Percentiles rank a stretch among this genome's conserved stretches.
These are phyloP conservation scores for Leishmania gerbilli DNA, from an alignment of 208 protist genomes.

Conservation along the genomic window DNA sequence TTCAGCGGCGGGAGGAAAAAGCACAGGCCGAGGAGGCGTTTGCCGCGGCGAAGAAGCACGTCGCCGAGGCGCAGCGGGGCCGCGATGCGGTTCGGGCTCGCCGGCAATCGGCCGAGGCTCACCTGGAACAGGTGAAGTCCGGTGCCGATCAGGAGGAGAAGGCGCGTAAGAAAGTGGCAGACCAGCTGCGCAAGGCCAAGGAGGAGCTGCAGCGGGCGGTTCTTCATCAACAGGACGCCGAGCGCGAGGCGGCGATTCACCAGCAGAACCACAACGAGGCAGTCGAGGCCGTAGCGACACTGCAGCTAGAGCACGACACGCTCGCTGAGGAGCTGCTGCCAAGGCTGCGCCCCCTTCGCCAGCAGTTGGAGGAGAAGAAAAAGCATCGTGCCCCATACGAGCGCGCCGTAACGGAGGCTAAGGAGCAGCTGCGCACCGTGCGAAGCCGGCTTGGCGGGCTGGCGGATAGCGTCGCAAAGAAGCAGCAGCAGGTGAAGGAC, in stretches of 20 bases:
- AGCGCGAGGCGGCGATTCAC: constrained; percentile 82
- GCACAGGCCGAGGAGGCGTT: constrained; percentile 51
- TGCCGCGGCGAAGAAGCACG: constrained; percentile 64
- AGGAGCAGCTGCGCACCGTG: constrained; percentile 51
- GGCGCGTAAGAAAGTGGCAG: constrained; percentile 65
- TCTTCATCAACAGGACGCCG: constrained; percentile 81
- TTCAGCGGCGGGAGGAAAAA: constrained; percentile 42
- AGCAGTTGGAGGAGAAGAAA: constrained; percentile 93
- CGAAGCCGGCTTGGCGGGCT: constrained; percentile 48
- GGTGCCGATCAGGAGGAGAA: constrained; percentile 69
- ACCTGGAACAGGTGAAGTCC: constrained; percentile 76
- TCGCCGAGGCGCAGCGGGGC: constrained; percentile 55
- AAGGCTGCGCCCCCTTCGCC: constrained; percentile 79
- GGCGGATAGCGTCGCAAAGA: constrained; percentile 33
- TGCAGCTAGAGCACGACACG: constrained; percentile 67
- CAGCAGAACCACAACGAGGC: constrained; percentile 85
- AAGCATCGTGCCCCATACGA: constrained; percentile 90
- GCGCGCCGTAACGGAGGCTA: constrained; percentile 69
- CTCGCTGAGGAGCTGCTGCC: constrained; percentile 82
- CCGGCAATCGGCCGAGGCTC: constrained; percentile 66
- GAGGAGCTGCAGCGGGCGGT: constrained; percentile 76
- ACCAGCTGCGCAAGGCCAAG: constrained; percentile 86
- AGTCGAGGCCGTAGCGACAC: constrained; percentile 24
- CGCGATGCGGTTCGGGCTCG: constrained; percentile 63
- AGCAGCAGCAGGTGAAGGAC: constrained; percentile 36